Base-by-base conservation (phyloP, 768 basidiomycete species). In the Holtermannia corniformis region DNA sequence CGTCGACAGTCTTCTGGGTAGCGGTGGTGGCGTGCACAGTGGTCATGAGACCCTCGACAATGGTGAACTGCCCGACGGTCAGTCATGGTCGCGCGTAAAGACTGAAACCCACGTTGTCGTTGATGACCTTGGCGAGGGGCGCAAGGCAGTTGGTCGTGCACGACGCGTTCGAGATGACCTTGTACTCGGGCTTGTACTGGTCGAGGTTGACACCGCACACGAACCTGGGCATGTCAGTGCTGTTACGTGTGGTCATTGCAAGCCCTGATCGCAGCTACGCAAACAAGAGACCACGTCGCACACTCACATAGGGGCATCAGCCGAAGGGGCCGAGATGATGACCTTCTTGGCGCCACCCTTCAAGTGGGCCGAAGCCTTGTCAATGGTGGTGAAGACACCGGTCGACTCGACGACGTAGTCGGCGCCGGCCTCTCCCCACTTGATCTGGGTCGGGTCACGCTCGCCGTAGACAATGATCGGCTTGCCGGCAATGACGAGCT, bases 81-180 rank as follows among this genome's bases (percentile, higher is more conserved):
- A 32, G 41, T n/a, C 5, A 13, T 16, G 21, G 20, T 26, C 28
- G 16, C 13, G 54, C 49, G 32, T 13, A 52, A 48, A 45, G 26
- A 37, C 50, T 41, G 46, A 55, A 4, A 50, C 67, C 56, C 46
- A 65, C 64, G 61, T 88, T 90, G 82, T 97, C 95, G 76, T 99
- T 66, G 78, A 99, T 79, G 74, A 96, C 85, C 80, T 99, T 99
- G 74, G 92, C 93, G 57, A 99, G 82, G 58, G 93, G 90, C n/a
- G 93, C 93, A 55, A 99, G 82, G 76, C 93, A 99, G 84, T 99
- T 99, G 75, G 93, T 99, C 44, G 93, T 97, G 83, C 93, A 97
- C 20, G 92, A 96, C 25, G 93, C 93, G 76, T 99, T 97, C 64
- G 93, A 99, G 75, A 97, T 57, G 59, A 99, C 88, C 52, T 79